Evolutionary conservation across 1,284 basidiomycete species (phyloP), one percentile per base, ranked within the genome.

Genomic region (Golubevia pallescens): DNA sequence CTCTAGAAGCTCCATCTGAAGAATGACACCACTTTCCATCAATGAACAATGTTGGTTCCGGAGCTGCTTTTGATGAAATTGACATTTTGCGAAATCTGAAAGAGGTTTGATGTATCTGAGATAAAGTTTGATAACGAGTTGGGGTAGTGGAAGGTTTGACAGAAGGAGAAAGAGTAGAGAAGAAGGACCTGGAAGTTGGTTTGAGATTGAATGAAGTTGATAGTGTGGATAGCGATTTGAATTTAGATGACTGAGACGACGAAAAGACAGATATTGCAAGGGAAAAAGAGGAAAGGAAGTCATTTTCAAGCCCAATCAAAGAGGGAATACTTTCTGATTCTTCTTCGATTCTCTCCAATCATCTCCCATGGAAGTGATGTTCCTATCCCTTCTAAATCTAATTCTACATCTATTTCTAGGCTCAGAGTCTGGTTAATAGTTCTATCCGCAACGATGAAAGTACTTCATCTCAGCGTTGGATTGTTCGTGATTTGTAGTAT

Each of bases 41-140:
- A 57, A 85, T 84, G 67, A 70, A 84, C 21, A 85, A 73, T 28
- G 82, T 85, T n/a, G 81, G 82, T 63, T 63, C 28, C 7, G 61
- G 19, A 51, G 28, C 19, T 19, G n/a, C 5, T 19, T 58, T 28
- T 3, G 3, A 5, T 28, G 24, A 28, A 19, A 24, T 32, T 20
- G n/a, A 56, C 60, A 10, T 53, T 34, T 10, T 53, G 48, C 28
- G 16, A 21, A 14, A 56, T 61, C 5, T 34, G 48, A 53, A 51
- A 55, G 60, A 61, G 38, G 10, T 21, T 56, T 3, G 10, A 21
- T 3, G 54, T 56, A 21, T 4, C 3, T 56, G 54, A 10, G 54
- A 28, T 4, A 10, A 10, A 56, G 54, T 3, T 3, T 10, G 54
- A 21, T 56, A 4, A 10, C 3, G 54, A 56, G 10, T 21, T 3